A percentile compares a stretch with the other conserved stretches of the same genome.
Evolutionary conservation across 1,139 yeast genomes (phyloP).

Genomic region (Scheffersomyces illinoinensis): DNA sequence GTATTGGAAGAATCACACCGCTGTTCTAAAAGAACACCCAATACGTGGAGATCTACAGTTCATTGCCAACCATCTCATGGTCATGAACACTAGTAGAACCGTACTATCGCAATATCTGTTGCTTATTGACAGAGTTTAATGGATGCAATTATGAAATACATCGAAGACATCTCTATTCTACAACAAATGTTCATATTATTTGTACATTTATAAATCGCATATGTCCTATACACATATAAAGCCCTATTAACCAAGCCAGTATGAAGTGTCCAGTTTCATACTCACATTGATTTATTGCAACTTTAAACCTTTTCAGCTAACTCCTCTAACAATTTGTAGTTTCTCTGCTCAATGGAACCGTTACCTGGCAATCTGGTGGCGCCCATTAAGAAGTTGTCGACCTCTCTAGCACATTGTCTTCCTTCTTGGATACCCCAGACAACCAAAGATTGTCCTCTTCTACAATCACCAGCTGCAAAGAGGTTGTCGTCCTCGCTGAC

Average conservation of each 20-base stretch:
- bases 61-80: too few relatives aligned
- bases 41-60: too few relatives aligned
- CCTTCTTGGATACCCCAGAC: slow-evolving; percentile 99
- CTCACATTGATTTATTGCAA: neutral
- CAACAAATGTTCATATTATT: neutral
- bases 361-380: slow-evolving; percentile 85
- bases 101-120: too few relatives aligned
- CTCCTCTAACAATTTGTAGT: slow-evolving; percentile 72
- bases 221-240: neutral
- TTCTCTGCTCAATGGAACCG: slow-evolving; percentile 87
- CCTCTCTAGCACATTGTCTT: slow-evolving; percentile 95
- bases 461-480: slow-evolving; percentile 97
- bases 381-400: slow-evolving; percentile 79
- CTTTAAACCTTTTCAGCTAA: slow-evolving; percentile 58
- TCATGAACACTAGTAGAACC: too few relatives aligned
- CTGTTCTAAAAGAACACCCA: too few relatives aligned
- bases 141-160: too few relatives aligned
- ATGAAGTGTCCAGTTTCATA: neutral
- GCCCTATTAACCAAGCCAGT: neutral
- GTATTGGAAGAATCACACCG: neutral
- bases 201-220: neutral
- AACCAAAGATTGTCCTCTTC: slow-evolving; percentile 97
- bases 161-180: too few relatives aligned
- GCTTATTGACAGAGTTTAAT: too few relatives aligned
- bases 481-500: slow-evolving; percentile 64